Evolutionary conservation across 139 green algal genomes (phyloP).

Genomic region (Asterochloris sp.): DNA sequence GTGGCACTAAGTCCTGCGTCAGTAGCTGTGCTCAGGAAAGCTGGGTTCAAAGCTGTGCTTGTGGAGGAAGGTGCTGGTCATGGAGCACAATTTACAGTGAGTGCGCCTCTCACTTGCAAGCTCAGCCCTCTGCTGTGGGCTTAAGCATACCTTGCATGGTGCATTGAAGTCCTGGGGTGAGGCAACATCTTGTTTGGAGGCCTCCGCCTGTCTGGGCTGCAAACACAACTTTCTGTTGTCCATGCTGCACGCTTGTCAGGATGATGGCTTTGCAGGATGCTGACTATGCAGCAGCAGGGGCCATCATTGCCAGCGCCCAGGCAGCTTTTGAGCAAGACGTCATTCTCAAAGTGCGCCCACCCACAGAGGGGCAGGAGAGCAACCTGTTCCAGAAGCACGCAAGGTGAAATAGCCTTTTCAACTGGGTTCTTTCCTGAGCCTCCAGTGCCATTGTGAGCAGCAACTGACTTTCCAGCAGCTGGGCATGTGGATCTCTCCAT

Average conservation of each 20-base stretch:
- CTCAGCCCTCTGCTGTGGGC: background rate
- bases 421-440: background rate
- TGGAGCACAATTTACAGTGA: conserved; percentile 63
- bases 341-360: conserved; percentile 38
- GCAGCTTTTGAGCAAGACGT: conserved; percentile 59
- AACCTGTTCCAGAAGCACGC: conserved; percentile 53
- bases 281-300: conserved; percentile 64
- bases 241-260: background rate
- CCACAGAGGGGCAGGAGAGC: conserved; percentile 40
- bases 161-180: too few relatives aligned
- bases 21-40: conserved; percentile 61
- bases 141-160: background rate
- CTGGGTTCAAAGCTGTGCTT: conserved; percentile 67
- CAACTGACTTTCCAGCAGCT: background rate
- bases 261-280: conserved; percentile 42
- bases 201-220: background rate
- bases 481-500: too few relatives aligned
- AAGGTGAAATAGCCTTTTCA: conserved; percentile 23
- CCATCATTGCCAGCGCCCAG: conserved; percentile 51
- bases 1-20: conserved; percentile 67
- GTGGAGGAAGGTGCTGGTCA: conserved; percentile 72
- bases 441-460: background rate
- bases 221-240: background rate
- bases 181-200: background rate
- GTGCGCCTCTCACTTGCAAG: background rate